Evolutionary conservation across 257 asterid species (phyloP).

Genomic region (Solanum virginianum): DNA sequence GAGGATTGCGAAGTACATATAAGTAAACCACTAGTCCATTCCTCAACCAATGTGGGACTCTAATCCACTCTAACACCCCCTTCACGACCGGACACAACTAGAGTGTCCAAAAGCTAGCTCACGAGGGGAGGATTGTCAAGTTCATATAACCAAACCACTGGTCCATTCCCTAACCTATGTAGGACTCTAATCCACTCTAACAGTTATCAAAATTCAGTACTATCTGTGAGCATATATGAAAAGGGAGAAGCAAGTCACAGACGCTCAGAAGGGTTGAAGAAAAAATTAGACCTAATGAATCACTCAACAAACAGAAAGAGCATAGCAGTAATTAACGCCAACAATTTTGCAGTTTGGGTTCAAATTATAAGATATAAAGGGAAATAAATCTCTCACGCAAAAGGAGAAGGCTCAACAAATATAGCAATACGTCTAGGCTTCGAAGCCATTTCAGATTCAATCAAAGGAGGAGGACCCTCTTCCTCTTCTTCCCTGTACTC

Average conservation of each 20-base stretch:
- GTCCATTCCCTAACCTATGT: too few relatives aligned
- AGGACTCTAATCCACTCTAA: too few relatives aligned
- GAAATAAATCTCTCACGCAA: slow-evolving; percentile 56
- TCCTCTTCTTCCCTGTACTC: slow-evolving; percentile 42
- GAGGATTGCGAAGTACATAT: too few relatives aligned
- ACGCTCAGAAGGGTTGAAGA: not conserved
- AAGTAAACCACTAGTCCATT: too few relatives aligned
- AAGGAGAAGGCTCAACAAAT: slow-evolving; percentile 98
- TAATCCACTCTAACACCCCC: too few relatives aligned
- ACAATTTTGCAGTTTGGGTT: not conserved
- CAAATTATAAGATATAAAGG: not conserved
- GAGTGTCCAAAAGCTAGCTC: too few relatives aligned
- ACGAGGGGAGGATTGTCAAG: too few relatives aligned
- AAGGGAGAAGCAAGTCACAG: not conserved
- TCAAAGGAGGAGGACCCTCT: slow-evolving; percentile 45
- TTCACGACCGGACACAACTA: too few relatives aligned
- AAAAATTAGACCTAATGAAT: not conserved
- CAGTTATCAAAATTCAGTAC: not conserved
- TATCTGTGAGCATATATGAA: not conserved
- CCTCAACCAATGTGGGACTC: too few relatives aligned
- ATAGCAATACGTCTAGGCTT: slow-evolving; percentile 88
- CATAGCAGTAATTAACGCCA: not conserved
- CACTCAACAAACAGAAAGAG: not conserved
- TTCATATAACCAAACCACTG: too few relatives aligned
- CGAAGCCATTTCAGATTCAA: slow-evolving; percentile 49